A percentile compares a stretch with the other conserved stretches of the same genome.
phyloP scores from a whole-genome alignment of 768 basidiomycete species.

The Tricholoma bakamatsutake region DNA sequence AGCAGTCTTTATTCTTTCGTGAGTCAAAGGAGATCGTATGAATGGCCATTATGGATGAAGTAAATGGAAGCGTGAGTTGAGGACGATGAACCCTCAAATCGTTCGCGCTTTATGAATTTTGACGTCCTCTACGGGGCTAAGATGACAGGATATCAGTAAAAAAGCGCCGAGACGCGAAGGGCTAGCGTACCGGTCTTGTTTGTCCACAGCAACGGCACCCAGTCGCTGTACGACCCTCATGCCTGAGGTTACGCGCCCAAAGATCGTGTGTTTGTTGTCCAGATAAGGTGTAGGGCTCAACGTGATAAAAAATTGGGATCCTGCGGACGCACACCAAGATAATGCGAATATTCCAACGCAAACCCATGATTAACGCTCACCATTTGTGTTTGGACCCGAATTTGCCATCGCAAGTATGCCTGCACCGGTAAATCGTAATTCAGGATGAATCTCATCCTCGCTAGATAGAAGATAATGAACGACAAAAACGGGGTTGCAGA shows the following conservation, averaged over 20 bases:
- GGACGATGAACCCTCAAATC: constrained; percentile 18
- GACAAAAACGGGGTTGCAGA: neutral
- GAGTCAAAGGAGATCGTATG: neutral
- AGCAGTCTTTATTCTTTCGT: neutral
- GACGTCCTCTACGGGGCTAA: constrained; percentile 69
- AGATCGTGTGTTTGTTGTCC: constrained; percentile 83
- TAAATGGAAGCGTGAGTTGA: neutral
- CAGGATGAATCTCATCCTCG: constrained; percentile 87
- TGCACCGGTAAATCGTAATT: constrained; percentile 90
- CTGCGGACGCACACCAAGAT: constrained; percentile 34
- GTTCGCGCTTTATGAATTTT: constrained; percentile 77
- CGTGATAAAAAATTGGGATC: constrained; percentile 93
- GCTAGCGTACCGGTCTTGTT: constrained; percentile 69
- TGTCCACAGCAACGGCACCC: constrained; percentile 86
- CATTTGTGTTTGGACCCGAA: constrained; percentile 90
- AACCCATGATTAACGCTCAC: constrained; percentile 44
- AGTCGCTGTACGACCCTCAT: constrained; percentile 91
- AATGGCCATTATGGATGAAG: too few relatives aligned
- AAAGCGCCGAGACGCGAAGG: constrained; percentile 1
- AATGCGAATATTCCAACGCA: constrained; percentile 30
- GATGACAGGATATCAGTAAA: constrained; percentile 2
- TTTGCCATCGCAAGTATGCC: constrained; percentile 98
- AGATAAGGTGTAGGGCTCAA: constrained; percentile 78
- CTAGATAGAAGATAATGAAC: constrained; percentile 29
- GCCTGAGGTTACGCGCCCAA: constrained; percentile 84